Conservation (phyloP, 129 eudicot genomes). For the Dittrichia graveolens region DNA sequence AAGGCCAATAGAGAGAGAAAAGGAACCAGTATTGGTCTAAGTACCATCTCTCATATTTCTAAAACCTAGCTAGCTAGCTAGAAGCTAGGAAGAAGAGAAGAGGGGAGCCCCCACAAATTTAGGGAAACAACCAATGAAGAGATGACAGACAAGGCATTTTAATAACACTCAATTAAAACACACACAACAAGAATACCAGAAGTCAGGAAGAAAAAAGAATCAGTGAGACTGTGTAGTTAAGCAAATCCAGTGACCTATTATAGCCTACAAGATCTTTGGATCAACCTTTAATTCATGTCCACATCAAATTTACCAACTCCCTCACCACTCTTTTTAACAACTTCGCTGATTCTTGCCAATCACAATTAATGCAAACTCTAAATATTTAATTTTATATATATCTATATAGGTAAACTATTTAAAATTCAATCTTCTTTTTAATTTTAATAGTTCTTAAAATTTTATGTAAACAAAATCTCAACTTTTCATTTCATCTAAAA, state of each 20-base stretch:
- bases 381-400: background rate
- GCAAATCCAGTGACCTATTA: slow-evolving; percentile 33
- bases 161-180: slow-evolving; percentile 28
- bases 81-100: slow-evolving; percentile 9
- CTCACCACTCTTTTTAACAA: slow-evolving; percentile 5
- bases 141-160: slow-evolving; percentile 41
- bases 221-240: slow-evolving; percentile 38
- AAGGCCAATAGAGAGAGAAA: background rate
- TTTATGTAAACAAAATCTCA: too few relatives aligned
- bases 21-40: slow-evolving; percentile 18
- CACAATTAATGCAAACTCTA: slow-evolving; percentile 6
- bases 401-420: too few relatives aligned
- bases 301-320: slow-evolving; percentile 35
- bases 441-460: background rate
- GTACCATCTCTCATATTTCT: slow-evolving; percentile 1
- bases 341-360: slow-evolving; percentile 1
- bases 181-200: slow-evolving; percentile 43
- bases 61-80: slow-evolving; percentile 30
- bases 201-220: slow-evolving; percentile 23
- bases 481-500: too few relatives aligned
- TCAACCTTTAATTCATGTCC: slow-evolving; percentile 35
- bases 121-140: slow-evolving; percentile 32
- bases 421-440: too few relatives aligned
- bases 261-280: slow-evolving; percentile 37
- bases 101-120: slow-evolving; percentile 39